Conservation (phyloP, 2,329 filamentous ascomycete species). For the Rhynchosporium agropyri region DNA sequence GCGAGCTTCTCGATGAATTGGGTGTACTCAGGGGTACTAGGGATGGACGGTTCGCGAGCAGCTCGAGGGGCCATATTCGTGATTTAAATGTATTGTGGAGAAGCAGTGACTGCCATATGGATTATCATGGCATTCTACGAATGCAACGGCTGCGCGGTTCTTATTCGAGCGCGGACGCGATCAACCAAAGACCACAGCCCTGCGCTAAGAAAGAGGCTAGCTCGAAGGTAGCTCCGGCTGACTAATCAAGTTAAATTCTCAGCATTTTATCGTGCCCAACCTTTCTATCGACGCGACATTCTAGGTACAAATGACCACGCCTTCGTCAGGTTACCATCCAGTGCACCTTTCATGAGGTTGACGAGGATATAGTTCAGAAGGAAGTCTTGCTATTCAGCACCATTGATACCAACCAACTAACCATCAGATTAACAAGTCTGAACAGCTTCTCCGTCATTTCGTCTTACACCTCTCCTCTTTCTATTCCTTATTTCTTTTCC, state of each 20-base stretch:
- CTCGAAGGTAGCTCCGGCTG: background rate
- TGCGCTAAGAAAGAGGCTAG: background rate
- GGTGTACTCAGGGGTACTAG: constrained; percentile 68
- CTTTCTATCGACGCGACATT: too few relatives aligned
- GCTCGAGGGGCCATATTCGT: constrained; percentile 36
- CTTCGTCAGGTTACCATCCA: background rate
- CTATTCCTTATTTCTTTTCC: background rate
- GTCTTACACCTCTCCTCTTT: background rate
- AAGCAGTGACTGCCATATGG: constrained; percentile 28
- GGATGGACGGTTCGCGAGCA: constrained; percentile 29
- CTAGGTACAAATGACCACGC: too few relatives aligned
- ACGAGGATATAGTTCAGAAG: too few relatives aligned
- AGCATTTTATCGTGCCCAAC: background rate
- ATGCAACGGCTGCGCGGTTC: background rate
- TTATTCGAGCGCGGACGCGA: constrained; percentile 24
- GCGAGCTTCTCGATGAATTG: constrained; percentile 75
- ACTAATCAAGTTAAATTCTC: background rate
- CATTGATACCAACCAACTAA: constrained; percentile 24
- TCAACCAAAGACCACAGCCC: background rate
- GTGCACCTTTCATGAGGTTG: background rate
- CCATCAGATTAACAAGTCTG: constrained; percentile 5
- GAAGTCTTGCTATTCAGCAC: constrained; percentile 20
- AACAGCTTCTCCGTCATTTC: background rate
- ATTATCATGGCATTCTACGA: constrained; percentile 13
- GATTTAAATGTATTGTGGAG: background rate